phyloP scores from a whole-genome alignment of 2,329 filamentous ascomycete genomes.

The Microdochium trichocladiopsis region DNA sequence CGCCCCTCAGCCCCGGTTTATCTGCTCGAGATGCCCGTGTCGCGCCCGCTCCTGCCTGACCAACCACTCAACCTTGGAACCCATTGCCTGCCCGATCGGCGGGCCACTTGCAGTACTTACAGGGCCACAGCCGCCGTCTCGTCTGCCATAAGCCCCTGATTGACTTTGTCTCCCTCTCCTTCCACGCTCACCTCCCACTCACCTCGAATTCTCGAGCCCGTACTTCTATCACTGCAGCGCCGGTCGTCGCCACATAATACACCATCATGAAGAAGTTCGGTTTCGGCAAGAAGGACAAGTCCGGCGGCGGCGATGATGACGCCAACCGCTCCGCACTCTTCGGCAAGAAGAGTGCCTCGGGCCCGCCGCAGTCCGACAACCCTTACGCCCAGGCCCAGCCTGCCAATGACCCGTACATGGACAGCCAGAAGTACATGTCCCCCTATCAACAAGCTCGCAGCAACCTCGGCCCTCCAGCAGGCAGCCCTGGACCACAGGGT shows the following conservation, averaged over 20 bases:
- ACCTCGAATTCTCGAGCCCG: not conserved
- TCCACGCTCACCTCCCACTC: not conserved
- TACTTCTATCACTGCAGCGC: not conserved
- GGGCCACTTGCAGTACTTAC: not conserved
- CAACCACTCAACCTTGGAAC: not conserved
- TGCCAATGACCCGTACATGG: slow-evolving; percentile 45
- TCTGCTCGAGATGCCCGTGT: not conserved
- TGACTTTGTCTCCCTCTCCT: not conserved
- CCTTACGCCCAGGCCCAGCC: slow-evolving; percentile 48
- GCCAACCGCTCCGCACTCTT: slow-evolving; percentile 43
- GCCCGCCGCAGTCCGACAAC: slow-evolving; percentile 39
- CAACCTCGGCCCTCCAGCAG: slow-evolving; percentile 16
- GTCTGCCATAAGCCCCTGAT: not conserved
- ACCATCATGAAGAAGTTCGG: slow-evolving; percentile 53
- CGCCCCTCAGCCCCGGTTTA: not conserved
- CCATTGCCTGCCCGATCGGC: not conserved
- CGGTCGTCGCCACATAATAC: not conserved
- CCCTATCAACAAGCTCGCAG: slow-evolving; percentile 36
- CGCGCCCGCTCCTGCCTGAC: not conserved
- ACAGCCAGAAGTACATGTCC: slow-evolving; percentile 37
- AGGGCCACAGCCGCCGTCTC: not conserved
- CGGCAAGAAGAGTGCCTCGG: slow-evolving; percentile 43
- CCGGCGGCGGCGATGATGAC: slow-evolving; percentile 39
- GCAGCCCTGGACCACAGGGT: slow-evolving; percentile 15
- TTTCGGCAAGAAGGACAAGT: slow-evolving; percentile 42